These are phyloP conservation scores for Psidium friedrichsthalianum DNA, from an alignment of 345 rosid species.

Conservation along the genomic window DNA sequence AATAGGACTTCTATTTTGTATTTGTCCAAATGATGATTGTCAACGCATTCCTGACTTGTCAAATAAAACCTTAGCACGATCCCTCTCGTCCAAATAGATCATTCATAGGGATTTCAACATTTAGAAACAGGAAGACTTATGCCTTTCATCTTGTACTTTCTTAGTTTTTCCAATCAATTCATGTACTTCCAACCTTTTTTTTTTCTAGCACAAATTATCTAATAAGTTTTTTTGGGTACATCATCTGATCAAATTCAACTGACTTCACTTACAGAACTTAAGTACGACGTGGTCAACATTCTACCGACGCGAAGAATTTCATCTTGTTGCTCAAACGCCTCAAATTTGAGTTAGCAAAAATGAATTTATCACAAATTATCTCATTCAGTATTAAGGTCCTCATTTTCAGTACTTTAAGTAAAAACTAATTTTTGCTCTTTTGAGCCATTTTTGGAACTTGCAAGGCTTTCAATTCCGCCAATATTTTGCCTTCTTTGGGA, in stretches of 20 bases:
- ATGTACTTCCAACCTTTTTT: fast-evolving
- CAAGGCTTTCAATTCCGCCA: too few relatives aligned
- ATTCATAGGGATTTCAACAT: too few relatives aligned
- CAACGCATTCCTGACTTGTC: neutral
- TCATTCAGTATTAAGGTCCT: neutral
- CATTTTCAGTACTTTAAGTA: neutral
- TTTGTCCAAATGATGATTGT: neutral
- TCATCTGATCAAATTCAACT: neutral
- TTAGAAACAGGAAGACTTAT: neutral
- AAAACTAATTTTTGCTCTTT: too few relatives aligned
- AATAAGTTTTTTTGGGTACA: neutral
- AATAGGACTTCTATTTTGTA: neutral
- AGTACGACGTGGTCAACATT: neutral
- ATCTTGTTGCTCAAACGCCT: neutral
- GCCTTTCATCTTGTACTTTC: neutral
- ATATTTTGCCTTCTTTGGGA: too few relatives aligned
- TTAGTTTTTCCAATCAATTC: neutral
- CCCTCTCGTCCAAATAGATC: too few relatives aligned
- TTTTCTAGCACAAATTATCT: neutral
- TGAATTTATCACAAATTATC: neutral
- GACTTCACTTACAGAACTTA: too few relatives aligned
- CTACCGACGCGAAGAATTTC: too few relatives aligned
- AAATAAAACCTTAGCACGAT: neutral
- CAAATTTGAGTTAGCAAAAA: neutral
- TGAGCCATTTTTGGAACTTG: too few relatives aligned